Evolutionary conservation across 225 moss, liverwort and hornwort species (phyloP), one percentile per base, ranked within the genome.

Genomic region (Ulota crispa): DNA sequence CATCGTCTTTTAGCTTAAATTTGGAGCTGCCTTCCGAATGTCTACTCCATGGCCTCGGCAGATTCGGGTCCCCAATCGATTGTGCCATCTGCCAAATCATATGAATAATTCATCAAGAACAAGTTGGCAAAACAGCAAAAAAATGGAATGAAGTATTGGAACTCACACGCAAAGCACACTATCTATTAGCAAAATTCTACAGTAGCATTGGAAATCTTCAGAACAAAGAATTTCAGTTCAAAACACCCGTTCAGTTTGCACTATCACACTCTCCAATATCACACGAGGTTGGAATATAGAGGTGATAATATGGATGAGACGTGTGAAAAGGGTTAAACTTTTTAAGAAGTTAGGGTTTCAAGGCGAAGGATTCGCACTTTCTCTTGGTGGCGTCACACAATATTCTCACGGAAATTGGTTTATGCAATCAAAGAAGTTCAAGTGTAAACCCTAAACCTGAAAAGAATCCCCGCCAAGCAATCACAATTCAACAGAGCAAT

Each of bases 41-140:
- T 73, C 95, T 89, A 81, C 96, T 99, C 98, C 98, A 99, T 47
- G 98, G 98, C 72, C 94, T 96, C 52, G 94, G 94, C 18, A 99
- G 88, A 76, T 89, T 91, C 12, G 89, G 84, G 31, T 90, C 88
- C 64, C 96, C 94, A 57, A 95, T 88, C 18, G 90, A 86, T 66
- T 94, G 92, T 54, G 98, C 98, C 83, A 96, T 82, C 98, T 99
- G 90, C 70, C 45, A 45, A 19, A 79, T 34, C 70, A 24, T 24
- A n/a, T 4, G 47, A 31, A 61, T n/a, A 59, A 70, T 32, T 20
- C 16, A 61, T 62, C 62, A 71, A 19, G 50, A 70, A 70, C 13
- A 36, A 64, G 30, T 32, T 19, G 8, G 26, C 15, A 42, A 63
- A 80, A 21, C 24, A 21, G 23, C 36, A 45, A 56, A 30, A 9